A percentile compares a stretch with the other conserved stretches of the same genome.
phyloP scores from a whole-genome alignment of 2,329 filamentous ascomycete genomes.

The Venturia pyrina region DNA sequence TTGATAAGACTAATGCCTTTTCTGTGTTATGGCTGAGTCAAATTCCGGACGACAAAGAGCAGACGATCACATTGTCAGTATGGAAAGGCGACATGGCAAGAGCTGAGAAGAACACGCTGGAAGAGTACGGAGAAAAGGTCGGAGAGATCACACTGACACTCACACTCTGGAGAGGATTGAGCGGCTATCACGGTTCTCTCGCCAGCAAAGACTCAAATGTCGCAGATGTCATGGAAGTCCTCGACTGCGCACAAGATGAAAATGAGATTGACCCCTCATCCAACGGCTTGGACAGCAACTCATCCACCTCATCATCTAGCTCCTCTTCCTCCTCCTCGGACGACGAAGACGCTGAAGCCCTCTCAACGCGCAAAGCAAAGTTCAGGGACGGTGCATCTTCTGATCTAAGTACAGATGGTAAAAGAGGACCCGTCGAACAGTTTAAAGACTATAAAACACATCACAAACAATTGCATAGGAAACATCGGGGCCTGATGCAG shows the following conservation, averaged over 20 bases:
- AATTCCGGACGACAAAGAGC: conserved; percentile 57
- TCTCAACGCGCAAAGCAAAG: conserved; percentile 19
- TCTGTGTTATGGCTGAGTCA: conserved; percentile 59
- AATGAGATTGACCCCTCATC: conserved; percentile 29
- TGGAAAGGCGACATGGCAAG: conserved; percentile 57
- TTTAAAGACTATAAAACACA: conserved; percentile 51
- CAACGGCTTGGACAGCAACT: conserved; percentile 14
- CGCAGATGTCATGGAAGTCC: conserved; percentile 51
- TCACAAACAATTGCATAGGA: conserved; percentile 50
- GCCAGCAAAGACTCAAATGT: conserved; percentile 46
- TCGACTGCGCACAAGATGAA: conserved; percentile 52
- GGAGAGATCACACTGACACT: conserved; percentile 49
- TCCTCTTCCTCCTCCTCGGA: conserved; percentile 16
- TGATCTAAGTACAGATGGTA: conserved; percentile 24
- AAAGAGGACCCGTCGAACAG: conserved; percentile 40
- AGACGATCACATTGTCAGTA: conserved; percentile 48
- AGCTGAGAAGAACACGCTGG: conserved; percentile 38
- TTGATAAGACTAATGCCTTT: conserved; percentile 50
- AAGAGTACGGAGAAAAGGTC: conserved; percentile 47
- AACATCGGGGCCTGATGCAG: conserved; percentile 64
- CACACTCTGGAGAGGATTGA: conserved; percentile 52
- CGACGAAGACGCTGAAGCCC: conserved; percentile 17
- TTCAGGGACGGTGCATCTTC: conserved; percentile 16
- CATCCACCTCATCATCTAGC: neutral
- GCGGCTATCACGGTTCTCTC: conserved; percentile 47